Evolutionary conservation across 73 alveolate genomes (phyloP), one percentile per base, ranked within the genome.

Genomic region (Urostyla sp.): DNA sequence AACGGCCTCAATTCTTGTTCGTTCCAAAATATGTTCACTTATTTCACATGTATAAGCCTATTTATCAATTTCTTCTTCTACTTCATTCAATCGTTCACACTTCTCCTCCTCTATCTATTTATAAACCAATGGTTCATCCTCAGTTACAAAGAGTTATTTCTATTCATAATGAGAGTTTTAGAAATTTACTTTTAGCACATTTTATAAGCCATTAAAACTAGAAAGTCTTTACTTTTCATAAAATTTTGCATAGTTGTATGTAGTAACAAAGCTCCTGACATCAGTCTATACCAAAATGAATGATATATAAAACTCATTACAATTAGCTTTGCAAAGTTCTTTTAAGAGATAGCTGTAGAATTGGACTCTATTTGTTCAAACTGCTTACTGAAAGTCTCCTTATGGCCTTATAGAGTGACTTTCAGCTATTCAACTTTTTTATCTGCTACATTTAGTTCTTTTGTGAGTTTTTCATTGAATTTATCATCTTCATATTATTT

Each of bases 51-150:
- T 63, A 63, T 43, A 63, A 24, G 37, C 79, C 45, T 63, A 57
- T 63, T 44, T 63, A 40, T 63, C 79, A 38, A 63, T 63, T 7
- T 60, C 79, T 3, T 63, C 79, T 21, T 63, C 79, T n/a, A 63
- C 79, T 37, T 35, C 60, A 0, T 10, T 2, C 7, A 28, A 30
- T 38, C 26, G 37, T 30, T 38, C 44, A 1, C 8, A 24, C 24
- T 36, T 63, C 21, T 38, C 13, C 27, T 63, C 58, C 21, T 63
- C 79, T 37, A 15, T 34, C 18, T 20, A 28, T 40, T 63, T 63
- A 21, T 63, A 43, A 10, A 37, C 49, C 45, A 63, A 6, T 10
- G 79, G 79, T 32, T 63, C 79, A 13, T 57, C 58, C 26, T 63
- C 61, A 7, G 79, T 60, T 5, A 63, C 16, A 1, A 45, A 6